Percentiles rank a stretch among this genome's conserved stretches.
These are phyloP conservation scores for Syzygium oleosum DNA, from an alignment of 345 rosid genomes.

Conservation along the genomic window DNA sequence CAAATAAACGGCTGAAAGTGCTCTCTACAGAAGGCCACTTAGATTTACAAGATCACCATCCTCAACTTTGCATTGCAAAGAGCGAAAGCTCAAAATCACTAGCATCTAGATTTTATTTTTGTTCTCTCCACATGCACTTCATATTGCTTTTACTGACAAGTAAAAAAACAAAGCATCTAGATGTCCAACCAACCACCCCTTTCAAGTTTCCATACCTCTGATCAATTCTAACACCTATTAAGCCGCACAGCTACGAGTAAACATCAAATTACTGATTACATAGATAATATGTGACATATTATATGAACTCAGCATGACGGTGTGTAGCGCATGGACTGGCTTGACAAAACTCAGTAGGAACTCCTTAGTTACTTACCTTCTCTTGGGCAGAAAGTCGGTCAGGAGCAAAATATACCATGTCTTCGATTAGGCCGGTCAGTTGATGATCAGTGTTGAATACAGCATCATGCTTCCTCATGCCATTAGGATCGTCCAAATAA, in stretches of 20 bases:
- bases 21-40: not conserved
- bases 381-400: not conserved
- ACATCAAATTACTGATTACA: not conserved
- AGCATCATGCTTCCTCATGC: not conserved
- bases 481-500: not conserved
- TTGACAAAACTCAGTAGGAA: not conserved
- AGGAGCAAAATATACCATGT: not conserved
- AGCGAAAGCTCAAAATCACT: not conserved
- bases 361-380: not conserved
- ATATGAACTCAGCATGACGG: not conserved
- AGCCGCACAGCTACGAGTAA: not conserved
- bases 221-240: not conserved
- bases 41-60: not conserved
- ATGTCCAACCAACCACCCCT: not conserved
- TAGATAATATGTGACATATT: too few relatives aligned
- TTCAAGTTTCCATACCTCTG: not conserved
- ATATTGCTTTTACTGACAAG: not conserved
- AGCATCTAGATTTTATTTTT: not conserved
- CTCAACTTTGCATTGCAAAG: not conserved
- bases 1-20: too few relatives aligned
- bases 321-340: not conserved
- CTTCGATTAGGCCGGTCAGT: not conserved
- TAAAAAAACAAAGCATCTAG: not conserved
- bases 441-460: not conserved
- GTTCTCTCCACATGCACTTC: not conserved